These are phyloP conservation scores for Gloeopeniophorella convolvens DNA, from an alignment of 768 basidiomycete genomes.

Conservation along the genomic window DNA sequence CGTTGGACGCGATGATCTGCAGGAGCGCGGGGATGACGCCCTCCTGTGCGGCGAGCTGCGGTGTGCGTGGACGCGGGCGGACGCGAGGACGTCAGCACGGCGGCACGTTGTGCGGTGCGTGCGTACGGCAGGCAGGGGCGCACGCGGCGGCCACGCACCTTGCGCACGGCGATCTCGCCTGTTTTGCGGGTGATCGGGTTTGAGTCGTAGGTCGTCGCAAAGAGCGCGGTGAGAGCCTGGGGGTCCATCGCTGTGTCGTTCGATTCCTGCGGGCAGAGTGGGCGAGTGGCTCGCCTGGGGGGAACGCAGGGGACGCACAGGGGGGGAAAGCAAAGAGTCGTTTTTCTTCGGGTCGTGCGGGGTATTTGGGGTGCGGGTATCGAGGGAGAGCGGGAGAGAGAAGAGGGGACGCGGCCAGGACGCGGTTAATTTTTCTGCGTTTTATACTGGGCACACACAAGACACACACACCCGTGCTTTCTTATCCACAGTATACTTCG, in stretches of 20 bases:
- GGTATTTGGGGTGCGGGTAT: constrained; percentile 14
- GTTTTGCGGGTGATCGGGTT: constrained; percentile 85
- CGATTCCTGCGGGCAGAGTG: background rate
- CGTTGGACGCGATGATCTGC: constrained; percentile 78
- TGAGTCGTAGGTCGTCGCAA: constrained; percentile 71
- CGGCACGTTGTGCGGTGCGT: background rate
- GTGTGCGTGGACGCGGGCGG: background rate
- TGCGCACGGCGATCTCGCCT: constrained; percentile 83
- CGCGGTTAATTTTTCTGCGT: background rate
- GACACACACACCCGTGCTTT: no score
- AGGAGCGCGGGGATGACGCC: constrained; percentile 80
- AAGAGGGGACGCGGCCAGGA: background rate
- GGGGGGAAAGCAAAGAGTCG: background rate
- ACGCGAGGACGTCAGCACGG: no score
- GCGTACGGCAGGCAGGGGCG: background rate
- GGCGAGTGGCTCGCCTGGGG: no score
- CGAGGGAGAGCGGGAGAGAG: background rate
- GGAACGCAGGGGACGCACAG: no score
- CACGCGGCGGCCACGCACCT: constrained; percentile 39
- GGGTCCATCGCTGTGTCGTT: constrained; percentile 52
- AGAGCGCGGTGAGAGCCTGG: constrained; percentile 68
- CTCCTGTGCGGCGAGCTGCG: constrained; percentile 68
- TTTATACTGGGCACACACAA: no score
- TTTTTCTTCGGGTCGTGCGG: constrained; percentile 1
- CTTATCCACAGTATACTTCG: no score